A percentile compares a stretch with the other conserved stretches of the same genome.
Conservation (phyloP, 768 basidiomycete genomes). For the Amanita inopinata region DNA sequence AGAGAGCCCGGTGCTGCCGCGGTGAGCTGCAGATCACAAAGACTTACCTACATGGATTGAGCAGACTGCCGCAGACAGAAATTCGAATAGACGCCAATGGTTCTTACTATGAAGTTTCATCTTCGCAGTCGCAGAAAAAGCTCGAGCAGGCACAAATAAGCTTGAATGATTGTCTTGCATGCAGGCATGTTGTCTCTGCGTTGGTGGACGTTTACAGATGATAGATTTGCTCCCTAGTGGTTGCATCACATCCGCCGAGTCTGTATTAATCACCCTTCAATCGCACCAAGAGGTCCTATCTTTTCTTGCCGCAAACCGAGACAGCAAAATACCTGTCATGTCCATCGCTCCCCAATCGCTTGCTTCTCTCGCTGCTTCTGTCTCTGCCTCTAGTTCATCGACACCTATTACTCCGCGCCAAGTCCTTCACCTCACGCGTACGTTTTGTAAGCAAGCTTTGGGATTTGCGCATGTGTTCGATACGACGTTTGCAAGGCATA, state of each 20-base stretch:
- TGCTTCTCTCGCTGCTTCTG: constrained; percentile 63
- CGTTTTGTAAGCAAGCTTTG: constrained; percentile 56
- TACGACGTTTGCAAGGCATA: constrained; percentile 88
- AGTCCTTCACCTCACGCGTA: constrained; percentile 61
- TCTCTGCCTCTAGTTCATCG: constrained; percentile 14
- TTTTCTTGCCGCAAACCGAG: constrained; percentile 52
- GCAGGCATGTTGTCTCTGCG: constrained; percentile 54
- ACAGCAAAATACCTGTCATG: constrained; percentile 48
- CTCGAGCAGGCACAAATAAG: constrained; percentile 92
- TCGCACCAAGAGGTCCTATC: constrained; percentile 88
- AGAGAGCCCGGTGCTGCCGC: constrained; percentile 26
- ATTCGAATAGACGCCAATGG: constrained; percentile 83
- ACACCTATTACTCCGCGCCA: constrained; percentile 32
- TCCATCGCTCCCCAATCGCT: constrained; percentile 88
- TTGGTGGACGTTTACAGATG: neutral
- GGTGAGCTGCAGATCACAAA: constrained; percentile 19
- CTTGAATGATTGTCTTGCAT: constrained; percentile 95
- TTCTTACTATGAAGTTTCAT: constrained; percentile 77
- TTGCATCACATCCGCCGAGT: constrained; percentile 98
- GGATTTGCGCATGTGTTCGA: constrained; percentile 85
- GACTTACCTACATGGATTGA: neutral
- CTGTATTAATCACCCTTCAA: constrained; percentile 91
- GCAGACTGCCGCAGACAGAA: constrained; percentile 54
- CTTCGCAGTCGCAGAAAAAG: constrained; percentile 33
- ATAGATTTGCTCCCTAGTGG: constrained; percentile 44